A percentile compares a stretch with the other conserved stretches of the same genome.
phyloP scores from a whole-genome alignment of 495 filamentous ascomycete genomes.

The Immersiella caudata region DNA sequence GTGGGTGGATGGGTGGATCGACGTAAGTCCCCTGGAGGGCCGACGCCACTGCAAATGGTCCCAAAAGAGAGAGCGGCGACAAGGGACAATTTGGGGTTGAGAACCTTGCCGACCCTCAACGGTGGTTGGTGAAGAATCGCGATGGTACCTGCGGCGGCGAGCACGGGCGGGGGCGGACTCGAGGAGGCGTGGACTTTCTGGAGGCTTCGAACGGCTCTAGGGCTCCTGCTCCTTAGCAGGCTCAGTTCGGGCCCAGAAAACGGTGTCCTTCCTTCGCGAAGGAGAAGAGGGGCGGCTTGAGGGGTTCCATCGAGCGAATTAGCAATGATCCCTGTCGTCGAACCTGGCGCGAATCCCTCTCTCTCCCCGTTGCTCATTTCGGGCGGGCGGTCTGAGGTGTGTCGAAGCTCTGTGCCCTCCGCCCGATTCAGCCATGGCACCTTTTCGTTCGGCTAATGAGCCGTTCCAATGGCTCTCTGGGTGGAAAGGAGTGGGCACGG shows the following conservation, averaged over 20 bases:
- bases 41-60: not conserved
- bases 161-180: not conserved
- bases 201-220: too few relatives aligned
- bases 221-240: not conserved
- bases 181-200: too few relatives aligned
- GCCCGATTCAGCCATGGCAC: not conserved
- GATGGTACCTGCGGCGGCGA: constrained; percentile 17
- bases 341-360: constrained; percentile 13
- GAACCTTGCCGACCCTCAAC: not conserved
- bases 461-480: not conserved
- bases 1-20: not conserved
- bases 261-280: not conserved
- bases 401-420: not conserved
- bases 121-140: constrained; percentile 2
- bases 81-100: not conserved
- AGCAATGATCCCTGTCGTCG: constrained; percentile 17
- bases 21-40: not conserved
- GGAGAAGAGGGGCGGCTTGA: not conserved
- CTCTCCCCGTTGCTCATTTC: constrained; percentile 17
- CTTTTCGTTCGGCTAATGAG: not conserved
- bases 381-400: not conserved
- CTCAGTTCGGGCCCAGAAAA: not conserved
- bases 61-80: not conserved
- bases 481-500: not conserved
- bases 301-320: not conserved